phyloP scores from a whole-genome alignment of 805 yeast species.

The Monosporozyma aerobia region DNA sequence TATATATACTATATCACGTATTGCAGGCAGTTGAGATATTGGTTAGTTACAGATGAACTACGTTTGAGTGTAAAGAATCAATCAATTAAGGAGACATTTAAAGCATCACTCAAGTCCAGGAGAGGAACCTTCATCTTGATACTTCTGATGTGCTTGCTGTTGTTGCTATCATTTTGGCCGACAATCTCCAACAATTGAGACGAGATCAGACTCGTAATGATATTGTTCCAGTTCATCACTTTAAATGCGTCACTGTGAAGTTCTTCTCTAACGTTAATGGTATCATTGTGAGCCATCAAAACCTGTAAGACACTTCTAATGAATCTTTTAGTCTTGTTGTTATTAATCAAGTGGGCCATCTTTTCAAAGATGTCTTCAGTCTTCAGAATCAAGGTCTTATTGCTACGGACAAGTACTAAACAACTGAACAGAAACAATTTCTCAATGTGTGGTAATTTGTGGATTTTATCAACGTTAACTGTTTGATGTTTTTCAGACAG shows the following conservation, averaged over 20 bases:
- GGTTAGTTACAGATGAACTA: not conserved
- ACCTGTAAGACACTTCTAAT: not conserved
- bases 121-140: not conserved
- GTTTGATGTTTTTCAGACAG: slow-evolving; percentile 59
- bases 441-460: not conserved
- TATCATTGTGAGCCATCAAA: not conserved
- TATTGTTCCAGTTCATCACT: not conserved
- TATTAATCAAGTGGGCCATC: not conserved
- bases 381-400: not conserved
- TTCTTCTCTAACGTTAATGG: not conserved
- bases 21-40: not conserved
- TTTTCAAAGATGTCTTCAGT: not conserved
- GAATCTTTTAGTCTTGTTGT: not conserved
- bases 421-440: slow-evolving; percentile 2
- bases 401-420: not conserved
- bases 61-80: not conserved
- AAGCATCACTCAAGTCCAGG: not conserved
- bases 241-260: not conserved
- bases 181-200: not conserved
- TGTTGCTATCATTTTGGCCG: not conserved
- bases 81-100: not conserved
- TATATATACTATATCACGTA: not conserved
- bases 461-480: not conserved
- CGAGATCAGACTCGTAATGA: not conserved
- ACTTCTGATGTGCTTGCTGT: not conserved